Evolutionary conservation across 2,329 filamentous ascomycete species (phyloP).

Genomic region (Phaeosphaeria sp.): DNA sequence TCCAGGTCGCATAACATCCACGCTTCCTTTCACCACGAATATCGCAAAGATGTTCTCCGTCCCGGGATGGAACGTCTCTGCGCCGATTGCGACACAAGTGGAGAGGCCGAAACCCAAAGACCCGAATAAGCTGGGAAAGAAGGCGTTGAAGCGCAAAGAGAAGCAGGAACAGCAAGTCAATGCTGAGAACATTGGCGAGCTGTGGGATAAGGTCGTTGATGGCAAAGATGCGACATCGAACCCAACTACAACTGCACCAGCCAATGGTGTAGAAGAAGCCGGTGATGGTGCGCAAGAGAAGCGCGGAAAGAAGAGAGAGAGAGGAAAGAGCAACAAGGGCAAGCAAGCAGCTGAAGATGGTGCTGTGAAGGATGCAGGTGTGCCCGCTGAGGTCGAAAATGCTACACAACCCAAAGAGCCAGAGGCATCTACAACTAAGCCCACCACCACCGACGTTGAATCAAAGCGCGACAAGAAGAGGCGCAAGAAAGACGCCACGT

Average conservation of each 20-base stretch:
- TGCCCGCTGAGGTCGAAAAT: not conserved
- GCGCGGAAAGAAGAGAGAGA: slow-evolving; percentile 44
- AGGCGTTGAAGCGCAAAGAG: slow-evolving; percentile 61
- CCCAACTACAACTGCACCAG: slow-evolving; percentile 67
- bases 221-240: slow-evolving; percentile 58
- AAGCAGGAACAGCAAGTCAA: slow-evolving; percentile 81
- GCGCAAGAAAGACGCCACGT: slow-evolving; percentile 42
- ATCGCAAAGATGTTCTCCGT: slow-evolving; percentile 79
- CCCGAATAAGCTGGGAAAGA: slow-evolving; percentile 55
- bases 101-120: slow-evolving; percentile 48
- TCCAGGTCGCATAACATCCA: not conserved
- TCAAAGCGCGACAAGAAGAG: slow-evolving; percentile 46
- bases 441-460: slow-evolving; percentile 21
- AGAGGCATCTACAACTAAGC: slow-evolving; percentile 19
- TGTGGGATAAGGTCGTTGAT: slow-evolving; percentile 44
- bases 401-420: slow-evolving; percentile 33
- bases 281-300: slow-evolving; percentile 43
- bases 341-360: slow-evolving; percentile 33
- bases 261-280: slow-evolving; percentile 37
- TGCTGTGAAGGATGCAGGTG: slow-evolving; percentile 1
- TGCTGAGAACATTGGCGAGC: slow-evolving; percentile 65
- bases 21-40: not conserved
- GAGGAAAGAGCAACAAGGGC: slow-evolving; percentile 34
- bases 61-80: slow-evolving; percentile 86
- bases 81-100: slow-evolving; percentile 75